Percentiles rank a stretch among this genome's conserved stretches.
Conservation (phyloP, 164 flowering plant species). For the Chloranthus sessilifolius region DNA sequence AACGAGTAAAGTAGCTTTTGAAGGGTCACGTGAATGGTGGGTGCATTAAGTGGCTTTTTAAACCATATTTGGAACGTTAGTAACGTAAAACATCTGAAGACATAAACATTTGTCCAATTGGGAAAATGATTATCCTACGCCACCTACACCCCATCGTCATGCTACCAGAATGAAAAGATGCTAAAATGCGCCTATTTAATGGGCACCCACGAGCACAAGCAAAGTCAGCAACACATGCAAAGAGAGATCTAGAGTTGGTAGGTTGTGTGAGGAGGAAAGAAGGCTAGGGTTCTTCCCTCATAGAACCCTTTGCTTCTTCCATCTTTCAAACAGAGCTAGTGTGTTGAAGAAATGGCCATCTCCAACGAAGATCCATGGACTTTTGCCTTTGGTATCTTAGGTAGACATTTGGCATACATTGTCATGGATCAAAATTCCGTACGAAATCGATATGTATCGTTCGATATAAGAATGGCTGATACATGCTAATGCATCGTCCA, state of each 20-base stretch:
- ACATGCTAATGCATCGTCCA: too few species aligned
- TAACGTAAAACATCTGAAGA: constrained; percentile 8
- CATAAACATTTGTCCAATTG: not conserved
- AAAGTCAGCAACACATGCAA: too few species aligned
- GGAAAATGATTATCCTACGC: constrained; percentile 6
- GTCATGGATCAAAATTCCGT: too few species aligned
- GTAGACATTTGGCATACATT: too few species aligned
- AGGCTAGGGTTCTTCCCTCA: not conserved
- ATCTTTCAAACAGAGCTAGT: not conserved
- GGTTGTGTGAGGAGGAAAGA: too few species aligned
- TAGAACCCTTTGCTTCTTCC: not conserved
- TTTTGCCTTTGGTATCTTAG: constrained; percentile 39
- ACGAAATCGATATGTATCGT: too few species aligned
- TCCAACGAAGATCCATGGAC: constrained; percentile 25
- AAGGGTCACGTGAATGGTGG: constrained; percentile 9
- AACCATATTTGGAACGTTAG: not conserved
- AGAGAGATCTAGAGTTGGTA: too few species aligned
- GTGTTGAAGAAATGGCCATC: constrained; percentile 19
- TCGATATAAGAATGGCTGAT: too few species aligned
- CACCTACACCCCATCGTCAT: constrained; percentile 11
- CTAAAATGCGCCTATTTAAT: too few species aligned
- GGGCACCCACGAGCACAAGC: too few species aligned
- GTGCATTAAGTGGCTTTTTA: too few species aligned
- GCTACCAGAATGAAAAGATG: constrained; percentile 1
- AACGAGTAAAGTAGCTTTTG: not conserved